These are phyloP conservation scores for Aphanocladium album DNA, from an alignment of 2,329 filamentous ascomycete species.

Conservation along the genomic window DNA sequence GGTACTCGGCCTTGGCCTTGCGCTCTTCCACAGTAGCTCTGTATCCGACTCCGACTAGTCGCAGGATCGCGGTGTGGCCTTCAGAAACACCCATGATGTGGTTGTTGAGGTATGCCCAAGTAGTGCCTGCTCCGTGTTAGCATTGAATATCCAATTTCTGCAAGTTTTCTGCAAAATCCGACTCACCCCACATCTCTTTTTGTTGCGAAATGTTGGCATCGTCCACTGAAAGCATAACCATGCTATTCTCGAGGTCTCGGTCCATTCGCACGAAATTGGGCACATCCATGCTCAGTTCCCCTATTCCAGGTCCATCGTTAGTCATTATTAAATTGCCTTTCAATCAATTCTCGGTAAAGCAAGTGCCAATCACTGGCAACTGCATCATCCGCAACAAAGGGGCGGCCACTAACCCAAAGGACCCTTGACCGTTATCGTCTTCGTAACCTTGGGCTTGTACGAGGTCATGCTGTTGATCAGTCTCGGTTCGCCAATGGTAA, in stretches of 20 bases:
- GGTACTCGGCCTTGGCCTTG: constrained; percentile 68
- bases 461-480: constrained; percentile 51
- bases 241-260: constrained; percentile 58
- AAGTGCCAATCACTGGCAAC: background rate
- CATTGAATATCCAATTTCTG: background rate
- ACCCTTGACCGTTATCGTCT: constrained; percentile 70
- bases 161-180: background rate
- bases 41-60: constrained; percentile 93
- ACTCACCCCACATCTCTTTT: constrained; percentile 90
- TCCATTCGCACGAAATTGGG: constrained; percentile 71
- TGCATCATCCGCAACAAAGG: background rate
- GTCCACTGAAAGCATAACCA: constrained; percentile 64
- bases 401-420: constrained; percentile 61
- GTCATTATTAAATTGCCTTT: constrained; percentile 7
- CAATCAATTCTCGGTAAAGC: background rate
- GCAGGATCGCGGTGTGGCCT: constrained; percentile 88
- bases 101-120: constrained; percentile 83
- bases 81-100: constrained; percentile 92
- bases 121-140: constrained; percentile 59
- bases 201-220: constrained; percentile 67
- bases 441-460: constrained; percentile 56
- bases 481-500: constrained; percentile 62
- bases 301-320: constrained; percentile 35
- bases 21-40: constrained; percentile 78
- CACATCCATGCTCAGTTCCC: constrained; percentile 72